A percentile compares a stretch with the other conserved stretches of the same genome.
These are phyloP conservation scores for Aspergillus novofumigatus DNA, from an alignment of 2,329 filamentous ascomycete species.

Conservation along the genomic window DNA sequence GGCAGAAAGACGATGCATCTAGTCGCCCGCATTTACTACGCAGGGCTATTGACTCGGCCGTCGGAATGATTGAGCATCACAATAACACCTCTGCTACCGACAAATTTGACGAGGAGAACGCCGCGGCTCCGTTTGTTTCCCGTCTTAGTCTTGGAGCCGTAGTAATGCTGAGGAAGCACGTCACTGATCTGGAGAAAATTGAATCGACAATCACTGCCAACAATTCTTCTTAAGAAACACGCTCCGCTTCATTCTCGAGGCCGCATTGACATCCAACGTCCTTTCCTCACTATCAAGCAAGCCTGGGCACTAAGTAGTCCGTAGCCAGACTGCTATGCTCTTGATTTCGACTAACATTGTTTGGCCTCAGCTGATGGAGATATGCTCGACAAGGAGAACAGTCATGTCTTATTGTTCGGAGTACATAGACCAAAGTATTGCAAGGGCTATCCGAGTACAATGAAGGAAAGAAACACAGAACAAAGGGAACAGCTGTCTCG, in stretches of 20 bases:
- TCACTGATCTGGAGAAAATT: conserved; percentile 24
- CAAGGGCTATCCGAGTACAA: not conserved
- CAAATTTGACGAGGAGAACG: conserved; percentile 8
- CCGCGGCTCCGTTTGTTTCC: conserved; percentile 25
- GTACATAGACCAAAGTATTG: not conserved
- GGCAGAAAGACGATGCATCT: not conserved
- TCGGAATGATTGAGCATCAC: conserved; percentile 25
- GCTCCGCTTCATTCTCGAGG: not conserved
- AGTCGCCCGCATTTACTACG: conserved; percentile 19
- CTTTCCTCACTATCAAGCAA: not conserved
- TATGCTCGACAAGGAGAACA: not conserved
- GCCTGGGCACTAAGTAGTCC: not conserved
- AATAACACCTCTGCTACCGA: conserved; percentile 16
- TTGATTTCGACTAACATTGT: not conserved
- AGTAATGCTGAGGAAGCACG: conserved; percentile 28
- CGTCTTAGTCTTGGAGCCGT: conserved; percentile 31
- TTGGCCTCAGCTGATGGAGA: not conserved
- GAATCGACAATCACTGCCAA: conserved; percentile 1
- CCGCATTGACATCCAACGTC: not conserved
- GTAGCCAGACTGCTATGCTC: not conserved
- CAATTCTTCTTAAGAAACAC: not conserved
- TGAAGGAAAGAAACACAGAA: not conserved
- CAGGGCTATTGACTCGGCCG: conserved; percentile 22
- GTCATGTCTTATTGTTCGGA: not conserved
- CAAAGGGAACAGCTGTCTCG: not conserved